These are phyloP conservation scores for Tolypocladium tundrense DNA, from an alignment of 2,329 filamentous ascomycete species.

Conservation along the genomic window DNA sequence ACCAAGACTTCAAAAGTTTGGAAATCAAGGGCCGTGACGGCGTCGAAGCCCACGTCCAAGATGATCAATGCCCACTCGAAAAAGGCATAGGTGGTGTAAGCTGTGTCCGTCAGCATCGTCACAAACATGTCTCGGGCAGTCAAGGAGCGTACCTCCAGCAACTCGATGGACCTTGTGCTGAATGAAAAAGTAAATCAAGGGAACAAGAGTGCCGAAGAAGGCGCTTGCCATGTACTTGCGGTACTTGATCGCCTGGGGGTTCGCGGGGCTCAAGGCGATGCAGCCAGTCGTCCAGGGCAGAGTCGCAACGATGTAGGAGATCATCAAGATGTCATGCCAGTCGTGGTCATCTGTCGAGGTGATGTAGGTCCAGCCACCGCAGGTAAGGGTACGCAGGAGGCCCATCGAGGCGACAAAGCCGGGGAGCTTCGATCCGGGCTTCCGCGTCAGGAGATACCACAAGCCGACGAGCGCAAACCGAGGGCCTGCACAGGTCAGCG, in stretches of 20 bases:
- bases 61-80: slow-evolving; percentile 96
- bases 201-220: slow-evolving; percentile 87
- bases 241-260: slow-evolving; percentile 74
- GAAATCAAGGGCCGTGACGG: slow-evolving; percentile 89
- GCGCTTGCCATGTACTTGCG: slow-evolving; percentile 71
- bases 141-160: slow-evolving; percentile 62
- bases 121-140: background rate
- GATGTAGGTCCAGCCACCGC: slow-evolving; percentile 96
- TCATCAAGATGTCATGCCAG: slow-evolving; percentile 99
- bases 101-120: slow-evolving; percentile 34
- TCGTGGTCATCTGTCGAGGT: slow-evolving; percentile 97
- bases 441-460: slow-evolving; percentile 82
- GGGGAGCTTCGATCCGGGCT: slow-evolving; percentile 63
- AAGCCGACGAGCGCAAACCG: slow-evolving; percentile 83
- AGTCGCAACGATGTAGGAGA: slow-evolving; percentile 89
- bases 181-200: slow-evolving; percentile 93
- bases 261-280: slow-evolving; percentile 76
- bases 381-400: slow-evolving; percentile 80
- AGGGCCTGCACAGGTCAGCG: slow-evolving; percentile 48
- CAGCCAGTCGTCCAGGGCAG: slow-evolving; percentile 93
- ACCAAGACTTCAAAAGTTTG: slow-evolving; percentile 77
- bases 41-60: slow-evolving; percentile 93
- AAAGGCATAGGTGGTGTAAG: slow-evolving; percentile 94
- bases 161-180: slow-evolving; percentile 96
- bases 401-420: slow-evolving; percentile 74